Evolutionary conservation across 2,329 filamentous ascomycete species (phyloP).

Genomic region (Zasmidium citrigriseum): DNA sequence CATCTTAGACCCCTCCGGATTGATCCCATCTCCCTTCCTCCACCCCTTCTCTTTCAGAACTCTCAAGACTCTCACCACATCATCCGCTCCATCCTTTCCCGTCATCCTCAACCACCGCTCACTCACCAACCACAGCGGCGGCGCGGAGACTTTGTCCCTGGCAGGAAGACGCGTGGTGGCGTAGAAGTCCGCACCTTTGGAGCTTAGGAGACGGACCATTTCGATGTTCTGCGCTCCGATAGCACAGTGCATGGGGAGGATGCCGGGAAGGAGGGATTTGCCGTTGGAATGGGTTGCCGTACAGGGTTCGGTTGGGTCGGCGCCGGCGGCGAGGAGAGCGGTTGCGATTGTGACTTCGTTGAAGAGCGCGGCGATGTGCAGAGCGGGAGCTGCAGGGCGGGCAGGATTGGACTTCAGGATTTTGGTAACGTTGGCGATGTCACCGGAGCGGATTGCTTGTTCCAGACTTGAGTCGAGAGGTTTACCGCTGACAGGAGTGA

Average conservation of each 20-base stretch:
- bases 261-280: constrained; percentile 3
- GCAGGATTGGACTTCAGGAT: background rate
- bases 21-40: constrained; percentile 6
- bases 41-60: constrained; percentile 4
- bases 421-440: background rate
- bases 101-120: constrained; percentile 8
- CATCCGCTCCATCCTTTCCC: constrained; percentile 5
- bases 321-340: constrained; percentile 1
- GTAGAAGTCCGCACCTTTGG: background rate
- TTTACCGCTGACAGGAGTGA: background rate
- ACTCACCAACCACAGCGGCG: constrained; percentile 12
- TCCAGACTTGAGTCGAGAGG: constrained; percentile 4
- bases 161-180: background rate
- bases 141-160: constrained; percentile 3
- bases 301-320: constrained; percentile 4
- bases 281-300: constrained; percentile 1
- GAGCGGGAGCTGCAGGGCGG: background rate
- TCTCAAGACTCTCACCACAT: constrained; percentile 2
- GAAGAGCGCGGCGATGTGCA: constrained; percentile 13
- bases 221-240: constrained; percentile 8
- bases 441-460: constrained; percentile 5
- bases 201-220: constrained; percentile 8
- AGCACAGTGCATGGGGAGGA: constrained; percentile 14
- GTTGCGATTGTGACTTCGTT: constrained; percentile 6
- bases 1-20: constrained; percentile 7